phyloP scores from a whole-genome alignment of 2,329 filamentous ascomycete genomes.

The Aspergillus versicolor region DNA sequence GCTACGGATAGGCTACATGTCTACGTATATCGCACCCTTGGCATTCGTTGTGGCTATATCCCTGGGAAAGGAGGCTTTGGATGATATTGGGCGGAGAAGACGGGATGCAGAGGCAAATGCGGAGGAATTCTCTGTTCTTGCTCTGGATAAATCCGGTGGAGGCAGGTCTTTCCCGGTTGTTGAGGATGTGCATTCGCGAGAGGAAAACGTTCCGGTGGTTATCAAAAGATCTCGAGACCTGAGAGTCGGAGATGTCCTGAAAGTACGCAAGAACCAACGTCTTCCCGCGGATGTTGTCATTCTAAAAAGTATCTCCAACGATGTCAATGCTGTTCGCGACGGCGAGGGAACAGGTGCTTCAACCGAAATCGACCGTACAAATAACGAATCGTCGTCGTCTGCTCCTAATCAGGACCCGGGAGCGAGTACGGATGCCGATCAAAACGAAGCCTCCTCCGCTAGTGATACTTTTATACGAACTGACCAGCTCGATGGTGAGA shows the following conservation, averaged over 20 bases:
- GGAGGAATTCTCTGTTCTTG: constrained; percentile 77
- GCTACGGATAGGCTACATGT: constrained; percentile 87
- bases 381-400: constrained; percentile 18
- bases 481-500: constrained; percentile 95
- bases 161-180: constrained; percentile 8
- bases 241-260: constrained; percentile 93
- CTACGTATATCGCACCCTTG: constrained; percentile 88
- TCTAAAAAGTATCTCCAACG: constrained; percentile 73
- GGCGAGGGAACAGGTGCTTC: constrained; percentile 23
- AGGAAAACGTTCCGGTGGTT: constrained; percentile 59
- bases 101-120: constrained; percentile 93
- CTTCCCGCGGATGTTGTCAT: constrained; percentile 94
- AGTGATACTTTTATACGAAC: constrained; percentile 97
- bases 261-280: constrained; percentile 85
- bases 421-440: constrained; percentile 21
- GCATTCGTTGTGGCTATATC: constrained; percentile 91
- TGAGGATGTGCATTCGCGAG: constrained; percentile 13
- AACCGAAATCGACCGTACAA: constrained; percentile 27
- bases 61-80: constrained; percentile 90
- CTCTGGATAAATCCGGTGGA: constrained; percentile 55
- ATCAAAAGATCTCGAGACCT: constrained; percentile 82
- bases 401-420: constrained; percentile 13
- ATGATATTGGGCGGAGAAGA: constrained; percentile 82
- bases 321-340: constrained; percentile 32
- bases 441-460: constrained; percentile 37